Percentiles rank a stretch among this genome's conserved stretches.
Conservation (phyloP, 306 rosid species). For the Elaeagnus macrophylla region DNA sequence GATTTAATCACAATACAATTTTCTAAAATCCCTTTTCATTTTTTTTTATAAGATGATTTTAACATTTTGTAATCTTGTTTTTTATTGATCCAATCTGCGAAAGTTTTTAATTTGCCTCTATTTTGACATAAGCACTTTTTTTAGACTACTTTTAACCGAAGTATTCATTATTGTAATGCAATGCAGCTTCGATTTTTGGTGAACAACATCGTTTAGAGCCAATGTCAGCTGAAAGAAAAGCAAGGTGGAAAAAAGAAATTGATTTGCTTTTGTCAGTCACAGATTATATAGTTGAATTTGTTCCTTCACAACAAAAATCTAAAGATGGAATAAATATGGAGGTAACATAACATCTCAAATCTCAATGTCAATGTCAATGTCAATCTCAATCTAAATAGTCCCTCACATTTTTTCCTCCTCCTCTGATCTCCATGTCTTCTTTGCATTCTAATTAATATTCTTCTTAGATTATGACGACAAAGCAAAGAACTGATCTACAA, state of each 20-base stretch:
- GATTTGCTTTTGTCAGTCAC: constrained; percentile 82
- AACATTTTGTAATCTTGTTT: no score
- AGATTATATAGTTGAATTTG: constrained; percentile 82
- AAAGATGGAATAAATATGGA: constrained; percentile 83
- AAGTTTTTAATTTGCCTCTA: no score
- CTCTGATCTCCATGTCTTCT: not conserved
- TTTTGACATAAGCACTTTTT: no score
- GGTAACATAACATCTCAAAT: constrained; percentile 37
- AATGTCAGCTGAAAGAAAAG: constrained; percentile 61
- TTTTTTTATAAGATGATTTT: no score
- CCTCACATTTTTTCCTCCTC: not conserved
- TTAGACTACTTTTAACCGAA: not conserved
- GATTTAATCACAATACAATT: not conserved
- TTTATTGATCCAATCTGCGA: no score
- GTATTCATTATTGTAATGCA: not conserved
- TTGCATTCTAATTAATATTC: not conserved
- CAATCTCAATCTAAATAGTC: not conserved
- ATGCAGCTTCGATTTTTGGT: constrained; percentile 89
- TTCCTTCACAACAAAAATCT: constrained; percentile 68
- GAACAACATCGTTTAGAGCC: constrained; percentile 85
- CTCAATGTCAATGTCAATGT: no score
- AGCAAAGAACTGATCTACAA: constrained; percentile 86
- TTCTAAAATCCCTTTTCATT: not conserved
- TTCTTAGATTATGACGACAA: constrained; percentile 76
- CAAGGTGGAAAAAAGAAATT: constrained; percentile 82